These are phyloP conservation scores for Pythium periplocum DNA, from an alignment of 352 stramenopile species.

Conservation along the genomic window DNA sequence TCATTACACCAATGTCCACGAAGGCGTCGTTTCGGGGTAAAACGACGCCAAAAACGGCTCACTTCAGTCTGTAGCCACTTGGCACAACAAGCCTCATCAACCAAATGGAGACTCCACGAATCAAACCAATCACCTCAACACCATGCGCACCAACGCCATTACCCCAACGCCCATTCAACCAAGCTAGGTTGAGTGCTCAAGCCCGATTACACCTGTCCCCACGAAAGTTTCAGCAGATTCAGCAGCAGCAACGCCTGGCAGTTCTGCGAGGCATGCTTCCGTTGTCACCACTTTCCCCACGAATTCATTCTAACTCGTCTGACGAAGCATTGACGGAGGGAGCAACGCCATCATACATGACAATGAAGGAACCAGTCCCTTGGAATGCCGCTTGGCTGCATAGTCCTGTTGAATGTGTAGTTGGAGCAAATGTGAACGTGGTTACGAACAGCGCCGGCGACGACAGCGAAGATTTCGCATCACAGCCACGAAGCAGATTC, in stretches of 20 bases:
- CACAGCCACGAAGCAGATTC: constrained; percentile 5
- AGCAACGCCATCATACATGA: too few relatives aligned
- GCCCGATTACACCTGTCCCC: constrained; percentile 32
- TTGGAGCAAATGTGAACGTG: background rate
- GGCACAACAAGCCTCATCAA: too few relatives aligned
- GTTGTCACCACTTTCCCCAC: constrained; percentile 22
- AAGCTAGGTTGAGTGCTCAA: background rate
- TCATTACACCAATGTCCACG: too few relatives aligned
- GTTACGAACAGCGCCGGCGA: background rate
- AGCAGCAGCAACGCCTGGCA: constrained; percentile 27
- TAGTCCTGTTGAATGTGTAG: constrained; percentile 5
- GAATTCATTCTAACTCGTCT: too few relatives aligned
- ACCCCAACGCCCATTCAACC: background rate
- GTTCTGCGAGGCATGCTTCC: constrained; percentile 23
- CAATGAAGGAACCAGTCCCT: constrained; percentile 7
- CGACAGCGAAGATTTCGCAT: background rate
- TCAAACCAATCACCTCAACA: too few relatives aligned
- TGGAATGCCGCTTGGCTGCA: constrained; percentile 34
- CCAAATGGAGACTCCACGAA: too few relatives aligned
- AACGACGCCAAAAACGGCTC: too few relatives aligned
- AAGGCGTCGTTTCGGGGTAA: too few relatives aligned
- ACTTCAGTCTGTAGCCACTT: too few relatives aligned
- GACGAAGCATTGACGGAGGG: too few relatives aligned
- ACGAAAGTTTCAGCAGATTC: constrained; percentile 36
- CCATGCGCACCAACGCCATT: constrained; percentile 13